A percentile compares a stretch with the other conserved stretches of the same genome.
These are phyloP conservation scores for Sporothrix luriei DNA, from an alignment of 2,329 filamentous ascomycete genomes.

Conservation along the genomic window DNA sequence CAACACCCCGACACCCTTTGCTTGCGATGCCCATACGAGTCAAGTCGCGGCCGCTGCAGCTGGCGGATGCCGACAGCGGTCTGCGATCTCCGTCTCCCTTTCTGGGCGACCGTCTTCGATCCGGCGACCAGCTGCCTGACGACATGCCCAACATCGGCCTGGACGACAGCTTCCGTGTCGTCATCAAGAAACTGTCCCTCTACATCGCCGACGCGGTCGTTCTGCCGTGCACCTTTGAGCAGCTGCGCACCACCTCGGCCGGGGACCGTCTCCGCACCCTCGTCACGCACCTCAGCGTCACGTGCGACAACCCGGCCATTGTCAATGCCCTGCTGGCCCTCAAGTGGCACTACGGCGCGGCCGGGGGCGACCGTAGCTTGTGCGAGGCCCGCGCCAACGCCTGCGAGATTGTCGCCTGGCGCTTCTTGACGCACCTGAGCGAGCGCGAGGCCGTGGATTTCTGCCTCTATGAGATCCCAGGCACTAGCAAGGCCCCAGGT, in stretches of 20 bases:
- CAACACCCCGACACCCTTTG: too few species aligned
- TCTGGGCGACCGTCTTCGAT: constrained; percentile 34
- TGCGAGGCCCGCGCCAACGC: constrained; percentile 70
- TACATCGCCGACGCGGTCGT: constrained; percentile 65
- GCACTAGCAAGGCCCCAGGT: constrained; percentile 39
- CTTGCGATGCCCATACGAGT: constrained; percentile 45
- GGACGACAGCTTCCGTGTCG: constrained; percentile 62
- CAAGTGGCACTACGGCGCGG: constrained; percentile 71
- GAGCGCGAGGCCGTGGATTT: constrained; percentile 74
- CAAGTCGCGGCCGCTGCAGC: constrained; percentile 44
- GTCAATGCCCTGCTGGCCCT: constrained; percentile 75
- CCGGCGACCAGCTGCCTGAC: constrained; percentile 38
- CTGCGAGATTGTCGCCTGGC: constrained; percentile 80
- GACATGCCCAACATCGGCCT: constrained; percentile 59
- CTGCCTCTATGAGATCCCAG: constrained; percentile 72
- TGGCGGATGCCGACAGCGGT: constrained; percentile 37
- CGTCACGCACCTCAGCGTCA: constrained; percentile 64
- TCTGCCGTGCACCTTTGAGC: constrained; percentile 71
- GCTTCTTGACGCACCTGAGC: constrained; percentile 70
- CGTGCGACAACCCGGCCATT: constrained; percentile 68
- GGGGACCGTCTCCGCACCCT: constrained; percentile 61
- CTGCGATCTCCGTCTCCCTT: constrained; percentile 45
- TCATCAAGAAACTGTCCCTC: constrained; percentile 67
- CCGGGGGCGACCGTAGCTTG: constrained; percentile 65
- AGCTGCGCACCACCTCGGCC: constrained; percentile 67